Conservation (phyloP, 2,329 filamentous ascomycete genomes). For the Biscogniauxia marginata region DNA sequence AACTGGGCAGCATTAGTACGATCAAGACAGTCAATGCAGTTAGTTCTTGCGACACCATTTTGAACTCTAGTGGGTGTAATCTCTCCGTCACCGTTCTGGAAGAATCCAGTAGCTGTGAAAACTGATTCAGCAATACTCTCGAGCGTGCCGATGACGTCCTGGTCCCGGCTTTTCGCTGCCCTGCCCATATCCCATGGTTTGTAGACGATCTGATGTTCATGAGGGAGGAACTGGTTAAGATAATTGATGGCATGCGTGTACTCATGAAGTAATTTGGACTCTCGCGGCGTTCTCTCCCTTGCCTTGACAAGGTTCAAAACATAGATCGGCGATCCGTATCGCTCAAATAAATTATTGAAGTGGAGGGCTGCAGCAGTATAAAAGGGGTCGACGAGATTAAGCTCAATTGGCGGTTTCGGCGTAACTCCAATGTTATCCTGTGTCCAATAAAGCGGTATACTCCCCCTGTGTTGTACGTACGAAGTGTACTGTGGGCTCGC, state of each 20-base stretch:
- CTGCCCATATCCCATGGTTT: slow-evolving; percentile 98
- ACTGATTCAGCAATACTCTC: slow-evolving; percentile 89
- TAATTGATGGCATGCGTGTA: slow-evolving; percentile 87
- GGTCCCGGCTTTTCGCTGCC: slow-evolving; percentile 85
- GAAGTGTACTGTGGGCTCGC: slow-evolving; percentile 91
- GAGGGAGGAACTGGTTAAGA: slow-evolving; percentile 88
- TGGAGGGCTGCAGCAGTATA: slow-evolving; percentile 90
- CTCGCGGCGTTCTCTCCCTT: slow-evolving; percentile 81
- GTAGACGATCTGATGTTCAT: slow-evolving; percentile 83
- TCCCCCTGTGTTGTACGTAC: slow-evolving; percentile 94
- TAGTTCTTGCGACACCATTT: slow-evolving; percentile 90
- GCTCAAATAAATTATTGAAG: slow-evolving; percentile 90
- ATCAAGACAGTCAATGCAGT: slow-evolving; percentile 97
- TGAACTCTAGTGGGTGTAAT: slow-evolving; percentile 69
- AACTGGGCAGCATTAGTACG: slow-evolving; percentile 97
- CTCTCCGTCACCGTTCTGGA: slow-evolving; percentile 80
- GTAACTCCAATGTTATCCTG: slow-evolving; percentile 94
- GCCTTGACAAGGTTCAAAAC: slow-evolving; percentile 89
- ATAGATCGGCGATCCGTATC: slow-evolving; percentile 91
- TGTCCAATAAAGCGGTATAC: slow-evolving; percentile 95
- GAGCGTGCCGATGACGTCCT: slow-evolving; percentile 90
- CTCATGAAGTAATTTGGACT: slow-evolving; percentile 85
- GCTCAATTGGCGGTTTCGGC: slow-evolving; percentile 92
- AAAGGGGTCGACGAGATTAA: slow-evolving; percentile 95
- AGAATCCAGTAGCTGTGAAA: slow-evolving; percentile 83